Conservation (phyloP, 345 rosid species). For the Camelina sativa region DNA sequence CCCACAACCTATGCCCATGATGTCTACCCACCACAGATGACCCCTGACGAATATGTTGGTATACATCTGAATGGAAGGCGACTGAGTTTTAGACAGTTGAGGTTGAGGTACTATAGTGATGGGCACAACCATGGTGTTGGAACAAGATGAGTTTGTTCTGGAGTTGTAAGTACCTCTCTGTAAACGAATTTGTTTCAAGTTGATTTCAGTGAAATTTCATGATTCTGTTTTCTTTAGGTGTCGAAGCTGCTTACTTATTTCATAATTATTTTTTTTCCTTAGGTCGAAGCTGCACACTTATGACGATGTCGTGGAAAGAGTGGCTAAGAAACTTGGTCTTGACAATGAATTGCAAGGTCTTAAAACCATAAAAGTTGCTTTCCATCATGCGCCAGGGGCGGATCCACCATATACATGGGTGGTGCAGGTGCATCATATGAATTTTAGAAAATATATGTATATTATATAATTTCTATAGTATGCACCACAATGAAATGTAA, state of each 20-base stretch:
- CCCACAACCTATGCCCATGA: no score
- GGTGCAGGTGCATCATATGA: no score
- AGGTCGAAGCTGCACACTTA: slow-evolving; percentile 93
- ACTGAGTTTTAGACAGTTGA: no score
- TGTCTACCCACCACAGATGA: no score
- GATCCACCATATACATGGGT: no score
- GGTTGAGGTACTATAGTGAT: no score
- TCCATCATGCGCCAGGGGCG: slow-evolving; percentile 54
- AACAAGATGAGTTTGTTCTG: slow-evolving; percentile 82
- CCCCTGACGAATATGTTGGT: no score
- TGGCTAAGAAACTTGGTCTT: slow-evolving; percentile 80
- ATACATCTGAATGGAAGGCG: no score
- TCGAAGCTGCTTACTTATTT: slow-evolving; percentile 78
- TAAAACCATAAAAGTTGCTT: slow-evolving; percentile 86
- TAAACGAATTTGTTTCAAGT: slow-evolving; percentile 26
- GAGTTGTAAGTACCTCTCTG: slow-evolving; percentile 70
- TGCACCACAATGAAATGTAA: no score
- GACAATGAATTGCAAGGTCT: slow-evolving; percentile 89
- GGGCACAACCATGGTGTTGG: no score
- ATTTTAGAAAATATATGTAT: no score
- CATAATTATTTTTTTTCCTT: slow-evolving; percentile 12
- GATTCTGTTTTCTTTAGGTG: slow-evolving; percentile 58
- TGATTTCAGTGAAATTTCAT: slow-evolving; percentile 16
- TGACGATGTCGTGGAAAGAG: slow-evolving; percentile 91
- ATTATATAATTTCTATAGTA: no score